Base-by-base conservation (phyloP, 225 moss, liverwort and hornwort genomes). In the Bryoerythrophyllum caledonicum region DNA sequence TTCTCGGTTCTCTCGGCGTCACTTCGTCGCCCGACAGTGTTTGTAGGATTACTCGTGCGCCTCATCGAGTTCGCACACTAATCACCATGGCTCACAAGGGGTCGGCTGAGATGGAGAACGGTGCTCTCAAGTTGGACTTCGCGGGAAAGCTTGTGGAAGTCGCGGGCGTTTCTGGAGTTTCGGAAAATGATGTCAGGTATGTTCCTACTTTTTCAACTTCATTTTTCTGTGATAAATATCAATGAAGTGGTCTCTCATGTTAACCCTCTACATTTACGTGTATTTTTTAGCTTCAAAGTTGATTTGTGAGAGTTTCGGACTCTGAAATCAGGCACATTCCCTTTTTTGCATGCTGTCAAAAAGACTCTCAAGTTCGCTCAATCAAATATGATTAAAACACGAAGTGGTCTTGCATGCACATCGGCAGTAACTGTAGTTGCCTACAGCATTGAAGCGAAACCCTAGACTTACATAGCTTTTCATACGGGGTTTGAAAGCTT, bases 101-200 rank as follows among this genome's bases (percentile, higher is more conserved):
- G 68, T 81, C 62, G 26, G 74, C 77, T n/a, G 82, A 46, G 58
- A 75, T 82, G 62, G 81, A 78, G 51, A 73, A 70, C 27, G 76
- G 78, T 75, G 73, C 71, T 46, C 32, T 82, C 54, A 83, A 76
- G 56, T 78, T 96, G 19, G 76, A 85, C 24, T 56, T 96, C 17
- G 79, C 53, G 49, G 93, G 89, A 63, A 86, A 65, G 68, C 35
- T 67, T 62, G 86, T 96, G 63, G 82, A 86, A 56, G 71, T 96
- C 8, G 74, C 82, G 40, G 96, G 91, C 81, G 84, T 58, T 19
- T 56, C 88, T 51, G 94, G 90, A 51, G 77, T 96, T 81, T 83
- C 88, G 13, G 89, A 86, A 30, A 52, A 74, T 60, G 82, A 92
- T 67, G 67, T 96, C 69, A 89, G 86, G 94, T 88, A 76, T 59